Evolutionary conservation across 192 early-diverging fungal species (phyloP).

Genomic region (Coemansia sp.): DNA sequence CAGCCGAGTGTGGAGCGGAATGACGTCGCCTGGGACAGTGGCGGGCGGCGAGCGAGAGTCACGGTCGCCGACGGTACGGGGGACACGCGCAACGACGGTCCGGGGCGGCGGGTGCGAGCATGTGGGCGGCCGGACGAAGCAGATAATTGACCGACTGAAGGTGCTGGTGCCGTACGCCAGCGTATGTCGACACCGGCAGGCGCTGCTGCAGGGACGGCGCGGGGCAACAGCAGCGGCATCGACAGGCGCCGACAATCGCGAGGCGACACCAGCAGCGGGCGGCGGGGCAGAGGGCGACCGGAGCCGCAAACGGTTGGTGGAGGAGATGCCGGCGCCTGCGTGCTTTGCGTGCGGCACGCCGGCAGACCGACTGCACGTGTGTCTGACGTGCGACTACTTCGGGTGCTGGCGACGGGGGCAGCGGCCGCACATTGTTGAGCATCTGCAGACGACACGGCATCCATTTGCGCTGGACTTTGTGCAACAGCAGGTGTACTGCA

Average conservation of each 20-base stretch:
- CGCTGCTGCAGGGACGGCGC: conserved; percentile 48
- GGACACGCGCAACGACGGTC: background rate
- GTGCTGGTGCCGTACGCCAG: conserved; percentile 48
- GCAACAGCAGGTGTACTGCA: conserved; percentile 68
- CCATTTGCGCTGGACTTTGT: conserved; percentile 73
- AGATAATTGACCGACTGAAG: conserved; percentile 45
- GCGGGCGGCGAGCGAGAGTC: background rate
- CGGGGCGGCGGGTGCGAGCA: conserved; percentile 36
- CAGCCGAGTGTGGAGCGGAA: background rate
- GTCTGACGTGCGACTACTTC: conserved; percentile 72
- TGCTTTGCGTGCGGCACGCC: conserved; percentile 60
- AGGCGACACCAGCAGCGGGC: conserved; percentile 28
- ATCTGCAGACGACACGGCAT: conserved; percentile 22
- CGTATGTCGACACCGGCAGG: conserved; percentile 48
- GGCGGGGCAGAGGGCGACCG: conserved; percentile 47
- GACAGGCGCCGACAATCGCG: conserved; percentile 13
- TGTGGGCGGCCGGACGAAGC: conserved; percentile 31
- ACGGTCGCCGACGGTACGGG: background rate
- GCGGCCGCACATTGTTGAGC: conserved; percentile 16
- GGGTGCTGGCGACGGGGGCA: conserved; percentile 71
- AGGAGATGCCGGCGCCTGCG: conserved; percentile 59
- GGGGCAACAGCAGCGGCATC: conserved; percentile 22
- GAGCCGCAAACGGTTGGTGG: conserved; percentile 53
- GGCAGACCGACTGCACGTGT: conserved; percentile 71
- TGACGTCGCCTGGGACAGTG: conserved; percentile 9